Conservation (phyloP, 2,329 filamentous ascomycete species). For the Hymenoscyphus albidus region DNA sequence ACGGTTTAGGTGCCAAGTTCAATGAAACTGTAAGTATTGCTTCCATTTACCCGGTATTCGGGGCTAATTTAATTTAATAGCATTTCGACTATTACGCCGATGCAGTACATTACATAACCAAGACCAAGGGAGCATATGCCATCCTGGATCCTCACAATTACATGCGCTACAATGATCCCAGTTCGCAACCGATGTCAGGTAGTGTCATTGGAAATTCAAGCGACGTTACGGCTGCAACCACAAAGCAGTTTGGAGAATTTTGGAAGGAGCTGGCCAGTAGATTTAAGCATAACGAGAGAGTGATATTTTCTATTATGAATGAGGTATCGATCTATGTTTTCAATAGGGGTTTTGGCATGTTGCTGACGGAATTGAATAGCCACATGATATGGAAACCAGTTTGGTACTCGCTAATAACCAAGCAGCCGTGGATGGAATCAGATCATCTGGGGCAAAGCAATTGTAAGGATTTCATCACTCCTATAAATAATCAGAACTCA, state of each 20-base stretch:
- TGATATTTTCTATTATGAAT: conserved; percentile 66
- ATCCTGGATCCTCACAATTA: conserved; percentile 52
- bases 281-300: conserved; percentile 46
- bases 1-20: conserved; percentile 46
- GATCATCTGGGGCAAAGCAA: conserved; percentile 42
- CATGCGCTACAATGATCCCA: conserved; percentile 52
- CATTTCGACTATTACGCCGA: conserved; percentile 44
- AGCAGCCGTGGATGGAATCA: conserved; percentile 45
- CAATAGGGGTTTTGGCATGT: neutral
- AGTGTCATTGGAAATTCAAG: conserved; percentile 46
- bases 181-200: conserved; percentile 44
- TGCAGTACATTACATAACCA: conserved; percentile 48
- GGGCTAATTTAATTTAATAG: conserved; percentile 10
- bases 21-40: conserved; percentile 41
- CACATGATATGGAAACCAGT: conserved; percentile 46
- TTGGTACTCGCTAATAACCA: conserved; percentile 47
- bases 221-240: conserved; percentile 44
- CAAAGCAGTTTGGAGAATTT: conserved; percentile 43
- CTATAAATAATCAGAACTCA: neutral
- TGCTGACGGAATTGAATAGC: conserved; percentile 30
- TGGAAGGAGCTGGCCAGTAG: conserved; percentile 46
- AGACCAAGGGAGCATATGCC: conserved; percentile 43
- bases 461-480: conserved; percentile 27
- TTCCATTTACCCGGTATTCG: neutral
- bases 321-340: conserved; percentile 37